Evolutionary conservation across 2,329 filamentous ascomycete species (phyloP), one percentile per base, ranked within the genome.

Genomic region (Cadophora gregata): DNA sequence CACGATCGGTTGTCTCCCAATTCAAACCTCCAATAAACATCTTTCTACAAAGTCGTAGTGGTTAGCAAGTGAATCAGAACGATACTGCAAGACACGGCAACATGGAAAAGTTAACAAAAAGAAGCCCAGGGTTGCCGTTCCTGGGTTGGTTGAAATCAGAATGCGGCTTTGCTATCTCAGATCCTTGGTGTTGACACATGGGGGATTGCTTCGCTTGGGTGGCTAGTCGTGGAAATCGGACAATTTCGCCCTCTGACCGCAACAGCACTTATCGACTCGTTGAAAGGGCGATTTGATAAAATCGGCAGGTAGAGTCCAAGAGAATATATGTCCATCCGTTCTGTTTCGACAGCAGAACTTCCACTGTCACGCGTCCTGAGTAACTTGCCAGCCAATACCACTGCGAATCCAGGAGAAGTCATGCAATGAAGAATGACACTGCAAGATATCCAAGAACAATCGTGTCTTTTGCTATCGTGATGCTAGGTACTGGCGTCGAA

Each of bases 1-100:
- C 89, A 98, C 95, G 90, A 82, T 98, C 95, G 64, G 96, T 98
- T 19, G 96, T 99, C 81, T 99, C 96, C 96, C 96, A 99, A 78
- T 99, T 99, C 64, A 99, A 83, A 48, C 96, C 96, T 75, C 96
- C 96, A 80, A 99, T 99, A 76, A 99, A 99, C 96, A 99, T 99
- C 84, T 99, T 99, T 76, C 96, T 99, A 81, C 76, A 74, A 60
- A 67, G 77, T 71, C 74, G 73, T 67, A 14, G 62, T 59, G 66
- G 66, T 77, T 67, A 76, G 75, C 68, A 69, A 70, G 47, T 67
- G 66, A 33, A 36, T 36, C 51, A 51, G 14, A 16, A 42, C n/a
- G n/a, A n/a, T n/a, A n/a, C n/a, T n/a, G n/a, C n/a, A n/a, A n/a
- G n/a, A n/a, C n/a, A n/a, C n/a, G n/a, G n/a, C n/a, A n/a, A n/a